These are phyloP conservation scores for Corchorus capsularis DNA, from an alignment of 345 rosid genomes.

Conservation along the genomic window DNA sequence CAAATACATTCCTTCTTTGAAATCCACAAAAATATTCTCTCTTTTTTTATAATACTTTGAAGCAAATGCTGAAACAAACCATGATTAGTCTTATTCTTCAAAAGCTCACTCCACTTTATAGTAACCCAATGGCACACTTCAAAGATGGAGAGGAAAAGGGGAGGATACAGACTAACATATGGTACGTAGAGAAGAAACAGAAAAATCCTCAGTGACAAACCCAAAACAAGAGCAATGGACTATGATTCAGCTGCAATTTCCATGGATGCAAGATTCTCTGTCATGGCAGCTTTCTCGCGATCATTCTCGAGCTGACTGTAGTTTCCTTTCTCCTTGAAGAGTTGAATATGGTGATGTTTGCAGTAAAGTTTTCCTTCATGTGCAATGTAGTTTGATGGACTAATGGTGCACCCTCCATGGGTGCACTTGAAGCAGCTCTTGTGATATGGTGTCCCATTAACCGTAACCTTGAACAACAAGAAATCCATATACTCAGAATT, in stretches of 20 bases:
- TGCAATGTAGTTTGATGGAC: slow-evolving; percentile 67
- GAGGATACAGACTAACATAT: not conserved
- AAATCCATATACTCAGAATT: not conserved
- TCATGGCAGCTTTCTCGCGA: slow-evolving; percentile 21
- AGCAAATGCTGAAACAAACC: slow-evolving; percentile 15
- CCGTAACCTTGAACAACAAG: slow-evolving; percentile 42
- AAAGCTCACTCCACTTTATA: slow-evolving; percentile 13
- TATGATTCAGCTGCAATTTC: slow-evolving; percentile 40
- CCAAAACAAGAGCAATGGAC: slow-evolving; percentile 4
- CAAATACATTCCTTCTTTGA: not conserved
- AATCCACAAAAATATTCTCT: not conserved
- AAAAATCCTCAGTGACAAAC: not conserved
- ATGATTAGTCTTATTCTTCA: slow-evolving; percentile 3
- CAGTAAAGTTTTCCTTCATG: slow-evolving; percentile 68
- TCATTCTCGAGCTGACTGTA: slow-evolving; percentile 63
- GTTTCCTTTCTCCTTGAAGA: slow-evolving; percentile 67
- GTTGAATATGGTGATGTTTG: slow-evolving; percentile 71
- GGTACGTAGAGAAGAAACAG: not conserved
- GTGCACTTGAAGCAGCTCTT: slow-evolving; percentile 63
- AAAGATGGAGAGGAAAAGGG: not conserved
- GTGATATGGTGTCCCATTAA: slow-evolving; percentile 57
- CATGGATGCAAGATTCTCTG: slow-evolving; percentile 18
- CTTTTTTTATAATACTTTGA: not conserved
- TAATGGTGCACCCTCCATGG: slow-evolving; percentile 64
- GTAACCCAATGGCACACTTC: not conserved